A percentile compares a stretch with the other conserved stretches of the same genome.
These are phyloP conservation scores for Capsella bursapastoris DNA, from an alignment of 345 rosid genomes.

Conservation along the genomic window DNA sequence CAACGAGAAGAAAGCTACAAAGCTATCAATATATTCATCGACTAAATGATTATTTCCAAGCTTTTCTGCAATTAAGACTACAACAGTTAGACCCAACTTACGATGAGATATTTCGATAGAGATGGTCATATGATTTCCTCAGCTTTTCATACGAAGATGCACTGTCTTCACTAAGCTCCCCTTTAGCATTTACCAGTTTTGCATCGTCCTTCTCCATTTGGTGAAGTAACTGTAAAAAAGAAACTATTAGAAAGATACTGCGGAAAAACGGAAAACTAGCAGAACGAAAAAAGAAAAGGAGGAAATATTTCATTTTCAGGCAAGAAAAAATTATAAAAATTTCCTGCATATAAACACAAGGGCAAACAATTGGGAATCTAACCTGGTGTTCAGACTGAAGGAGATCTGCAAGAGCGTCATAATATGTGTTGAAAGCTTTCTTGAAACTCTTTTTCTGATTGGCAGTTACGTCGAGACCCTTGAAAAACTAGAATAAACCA, in stretches of 20 bases:
- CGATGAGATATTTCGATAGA: constrained; percentile 90
- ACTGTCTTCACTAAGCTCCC: constrained; percentile 96
- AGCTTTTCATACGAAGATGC: constrained; percentile 89
- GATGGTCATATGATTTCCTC: constrained; percentile 89
- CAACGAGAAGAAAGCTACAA: constrained; percentile 34
- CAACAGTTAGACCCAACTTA: constrained; percentile 53
- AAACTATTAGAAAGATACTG: background rate
- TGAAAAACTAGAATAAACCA: constrained; percentile 66
- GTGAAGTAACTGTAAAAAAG: constrained; percentile 65
- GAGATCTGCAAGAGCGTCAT: constrained; percentile 79
- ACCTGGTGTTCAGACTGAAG: constrained; percentile 95
- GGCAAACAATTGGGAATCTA: constrained; percentile 42
- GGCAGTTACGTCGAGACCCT: constrained; percentile 75
- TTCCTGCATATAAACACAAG: background rate
- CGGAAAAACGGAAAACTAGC: constrained; percentile 8
- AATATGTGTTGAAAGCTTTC: constrained; percentile 80
- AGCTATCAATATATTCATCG: constrained; percentile 15
- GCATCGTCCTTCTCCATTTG: constrained; percentile 99
- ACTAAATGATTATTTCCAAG: constrained; percentile 20
- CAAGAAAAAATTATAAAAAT: constrained; percentile 12
- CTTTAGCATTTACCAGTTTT: constrained; percentile 88
- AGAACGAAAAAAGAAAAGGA: constrained; percentile 23
- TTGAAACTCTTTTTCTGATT: constrained; percentile 85
- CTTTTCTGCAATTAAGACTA: constrained; percentile 20
- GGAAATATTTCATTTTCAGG: constrained; percentile 25